Percentiles rank a stretch among this genome's conserved stretches.
Evolutionary conservation across 345 rosid genomes (phyloP).

Genomic region (Pistacia vera): DNA sequence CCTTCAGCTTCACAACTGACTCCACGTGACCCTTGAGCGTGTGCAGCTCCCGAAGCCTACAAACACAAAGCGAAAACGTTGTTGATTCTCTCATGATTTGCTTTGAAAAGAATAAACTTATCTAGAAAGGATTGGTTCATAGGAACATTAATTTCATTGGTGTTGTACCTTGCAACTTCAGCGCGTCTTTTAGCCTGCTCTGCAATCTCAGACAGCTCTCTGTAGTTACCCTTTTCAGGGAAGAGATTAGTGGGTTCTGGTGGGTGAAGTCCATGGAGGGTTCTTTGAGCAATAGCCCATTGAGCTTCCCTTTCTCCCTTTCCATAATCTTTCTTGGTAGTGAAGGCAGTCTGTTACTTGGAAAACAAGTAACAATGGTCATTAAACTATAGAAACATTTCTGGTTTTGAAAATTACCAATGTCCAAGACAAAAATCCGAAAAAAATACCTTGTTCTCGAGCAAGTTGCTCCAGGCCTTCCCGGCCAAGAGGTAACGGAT

Average conservation of each 20-base stretch:
- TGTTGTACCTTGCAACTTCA: constrained; percentile 77
- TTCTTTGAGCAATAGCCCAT: constrained; percentile 88
- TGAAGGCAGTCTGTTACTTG: constrained; percentile 70
- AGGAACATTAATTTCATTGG: not conserved
- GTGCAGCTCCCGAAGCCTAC: constrained; percentile 79
- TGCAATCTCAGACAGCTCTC: constrained; percentile 80
- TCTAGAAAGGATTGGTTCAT: not conserved
- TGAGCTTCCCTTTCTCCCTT: constrained; percentile 91
- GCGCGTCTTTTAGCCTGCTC: constrained; percentile 92
- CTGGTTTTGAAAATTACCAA: not conserved
- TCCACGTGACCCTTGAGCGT: constrained; percentile 90
- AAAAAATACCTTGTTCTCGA: constrained; percentile 68
- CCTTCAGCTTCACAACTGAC: constrained; percentile 87
- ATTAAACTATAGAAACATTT: not conserved
- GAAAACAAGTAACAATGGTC: not conserved
- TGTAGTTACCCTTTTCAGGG: constrained; percentile 60
- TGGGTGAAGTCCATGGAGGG: constrained; percentile 79
- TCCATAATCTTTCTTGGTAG: constrained; percentile 86
- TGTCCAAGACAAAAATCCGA: constrained; percentile 27
- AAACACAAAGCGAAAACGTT: not conserved
- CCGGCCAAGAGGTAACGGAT: constrained; percentile 82
- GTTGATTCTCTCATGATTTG: not conserved
- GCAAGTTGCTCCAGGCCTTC: constrained; percentile 75
- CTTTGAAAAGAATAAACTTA: no score
- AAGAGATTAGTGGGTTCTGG: constrained; percentile 47